Evolutionary conservation across 2,329 filamentous ascomycete species (phyloP).

Genomic region (Fusarium nodosum): DNA sequence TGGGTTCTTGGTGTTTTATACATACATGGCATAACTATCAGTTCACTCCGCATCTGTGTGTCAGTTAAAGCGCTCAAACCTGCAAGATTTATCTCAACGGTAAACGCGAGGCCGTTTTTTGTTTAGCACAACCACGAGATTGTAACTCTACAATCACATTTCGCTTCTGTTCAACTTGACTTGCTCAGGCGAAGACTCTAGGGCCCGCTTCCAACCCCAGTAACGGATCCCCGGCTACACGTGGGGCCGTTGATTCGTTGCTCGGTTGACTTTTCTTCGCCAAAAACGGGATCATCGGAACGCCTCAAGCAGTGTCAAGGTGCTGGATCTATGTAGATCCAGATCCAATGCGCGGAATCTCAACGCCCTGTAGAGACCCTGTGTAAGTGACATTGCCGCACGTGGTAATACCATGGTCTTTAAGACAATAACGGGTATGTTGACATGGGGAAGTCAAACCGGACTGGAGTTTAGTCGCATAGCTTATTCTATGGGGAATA

Average conservation of each 20-base stretch:
- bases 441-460: constrained; percentile 13
- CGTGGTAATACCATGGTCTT: constrained; percentile 27
- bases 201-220: constrained; percentile 33
- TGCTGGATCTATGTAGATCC: constrained; percentile 5
- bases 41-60: constrained; percentile 12
- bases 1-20: constrained; percentile 43
- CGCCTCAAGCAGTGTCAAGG: constrained; percentile 6
- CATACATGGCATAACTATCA: constrained; percentile 7
- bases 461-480: neutral
- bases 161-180: constrained; percentile 29
- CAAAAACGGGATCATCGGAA: constrained; percentile 20
- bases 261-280: constrained; percentile 24
- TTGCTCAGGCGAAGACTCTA: constrained; percentile 27
- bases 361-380: constrained; percentile 1
- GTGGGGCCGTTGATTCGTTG: constrained; percentile 52
- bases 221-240: constrained; percentile 40
- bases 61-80: constrained; percentile 9
- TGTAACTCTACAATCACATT: constrained; percentile 36
- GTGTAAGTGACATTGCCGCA: constrained; percentile 15
- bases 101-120: constrained; percentile 29
- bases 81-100: constrained; percentile 9
- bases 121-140: constrained; percentile 19
- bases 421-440: constrained; percentile 1
- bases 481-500: constrained; percentile 25
- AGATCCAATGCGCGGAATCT: constrained; percentile 6